These are phyloP conservation scores for Orbilia quercus DNA, from an alignment of 2,329 filamentous ascomycete species.

Conservation along the genomic window DNA sequence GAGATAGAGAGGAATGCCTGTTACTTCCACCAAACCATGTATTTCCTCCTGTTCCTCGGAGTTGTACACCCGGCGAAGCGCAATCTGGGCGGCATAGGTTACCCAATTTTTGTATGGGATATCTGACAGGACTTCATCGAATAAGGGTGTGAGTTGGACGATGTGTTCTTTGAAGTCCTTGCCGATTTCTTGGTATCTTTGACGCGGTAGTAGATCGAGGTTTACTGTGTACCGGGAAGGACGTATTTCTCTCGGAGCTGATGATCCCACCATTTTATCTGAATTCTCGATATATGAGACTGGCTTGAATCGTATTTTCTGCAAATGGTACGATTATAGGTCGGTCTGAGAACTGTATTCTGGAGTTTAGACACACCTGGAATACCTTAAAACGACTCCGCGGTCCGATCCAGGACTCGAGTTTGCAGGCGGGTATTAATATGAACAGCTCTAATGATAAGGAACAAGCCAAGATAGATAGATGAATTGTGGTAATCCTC, in stretches of 20 bases:
- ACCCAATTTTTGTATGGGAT: slow-evolving; percentile 58
- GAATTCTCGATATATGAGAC: background rate
- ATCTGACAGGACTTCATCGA: slow-evolving; percentile 26
- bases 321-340: too few species aligned
- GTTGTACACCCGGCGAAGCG: slow-evolving; percentile 68
- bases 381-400: too few species aligned
- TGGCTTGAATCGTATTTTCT: too few species aligned
- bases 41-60: slow-evolving; percentile 72
- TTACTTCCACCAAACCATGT: slow-evolving; percentile 68
- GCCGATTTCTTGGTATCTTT: slow-evolving; percentile 49
- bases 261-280: slow-evolving; percentile 4
- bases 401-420: too few species aligned
- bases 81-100: slow-evolving; percentile 64
- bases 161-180: slow-evolving; percentile 37
- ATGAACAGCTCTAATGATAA: too few species aligned
- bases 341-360: too few species aligned
- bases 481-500: too few species aligned
- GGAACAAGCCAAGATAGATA: too few species aligned
- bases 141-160: slow-evolving; percentile 16
- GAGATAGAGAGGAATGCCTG: slow-evolving; percentile 70
- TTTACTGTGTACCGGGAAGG: slow-evolving; percentile 37
- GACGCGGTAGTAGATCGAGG: slow-evolving; percentile 42
- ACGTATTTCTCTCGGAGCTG: background rate
- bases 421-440: too few species aligned
- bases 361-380: too few species aligned